Conservation (phyloP, 2,329 filamentous ascomycete species). For the Shiraia bambusicola region DNA sequence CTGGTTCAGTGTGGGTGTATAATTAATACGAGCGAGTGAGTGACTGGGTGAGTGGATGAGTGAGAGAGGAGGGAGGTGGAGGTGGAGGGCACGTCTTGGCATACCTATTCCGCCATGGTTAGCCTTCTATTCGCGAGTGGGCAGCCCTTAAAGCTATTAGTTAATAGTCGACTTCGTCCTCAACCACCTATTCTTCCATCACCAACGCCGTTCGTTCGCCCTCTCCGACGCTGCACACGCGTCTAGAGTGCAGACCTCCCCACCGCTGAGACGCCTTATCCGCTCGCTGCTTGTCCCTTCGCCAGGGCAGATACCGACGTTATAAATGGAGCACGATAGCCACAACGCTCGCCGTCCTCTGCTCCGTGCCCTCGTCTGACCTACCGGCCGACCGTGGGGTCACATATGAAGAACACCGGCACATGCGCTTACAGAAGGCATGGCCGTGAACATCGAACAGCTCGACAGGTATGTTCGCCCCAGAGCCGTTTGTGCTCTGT, state of each 20-base stretch:
- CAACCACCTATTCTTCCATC: constrained; percentile 10
- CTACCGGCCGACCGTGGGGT: constrained; percentile 56
- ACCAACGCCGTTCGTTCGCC: constrained; percentile 4
- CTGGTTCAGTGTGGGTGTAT: too few relatives aligned
- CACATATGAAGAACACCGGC: constrained; percentile 40
- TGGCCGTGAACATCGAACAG: constrained; percentile 52
- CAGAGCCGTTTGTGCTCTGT: not conserved
- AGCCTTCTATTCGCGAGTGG: constrained; percentile 3
- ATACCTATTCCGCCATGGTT: too few relatives aligned
- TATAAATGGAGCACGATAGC: constrained; percentile 62
- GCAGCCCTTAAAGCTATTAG: constrained; percentile 9
- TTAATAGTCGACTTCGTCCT: too few relatives aligned
- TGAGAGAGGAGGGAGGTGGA: not conserved
- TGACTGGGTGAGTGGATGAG: not conserved
- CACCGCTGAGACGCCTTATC: constrained; percentile 16
- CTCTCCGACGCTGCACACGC: constrained; percentile 17
- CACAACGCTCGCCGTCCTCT: constrained; percentile 48
- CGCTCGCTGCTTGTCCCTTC: constrained; percentile 36
- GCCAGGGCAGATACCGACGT: constrained; percentile 34
- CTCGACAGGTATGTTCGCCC: constrained; percentile 52
- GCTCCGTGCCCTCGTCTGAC: constrained; percentile 60
- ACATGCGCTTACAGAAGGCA: constrained; percentile 31
- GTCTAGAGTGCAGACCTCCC: constrained; percentile 32
- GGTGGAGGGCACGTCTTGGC: not conserved
- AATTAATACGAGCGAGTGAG: not conserved